Evolutionary conservation across 2,329 filamentous ascomycete species (phyloP).

Genomic region (Talaromyces sp.): DNA sequence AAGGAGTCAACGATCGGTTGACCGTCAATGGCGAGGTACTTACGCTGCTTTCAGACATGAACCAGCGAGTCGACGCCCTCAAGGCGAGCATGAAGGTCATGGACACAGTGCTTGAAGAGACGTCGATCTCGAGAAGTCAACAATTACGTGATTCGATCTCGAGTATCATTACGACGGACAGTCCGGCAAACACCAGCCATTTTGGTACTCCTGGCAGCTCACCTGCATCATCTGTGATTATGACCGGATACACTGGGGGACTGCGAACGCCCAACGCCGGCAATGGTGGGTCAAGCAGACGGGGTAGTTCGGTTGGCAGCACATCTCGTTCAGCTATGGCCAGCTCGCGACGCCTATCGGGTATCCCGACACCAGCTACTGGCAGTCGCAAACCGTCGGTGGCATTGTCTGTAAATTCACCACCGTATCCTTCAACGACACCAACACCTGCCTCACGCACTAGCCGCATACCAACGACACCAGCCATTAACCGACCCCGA

Average conservation of each 20-base stretch:
- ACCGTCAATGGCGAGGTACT: slow-evolving; percentile 96
- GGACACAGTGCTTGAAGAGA: slow-evolving; percentile 70
- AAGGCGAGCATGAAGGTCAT: slow-evolving; percentile 74
- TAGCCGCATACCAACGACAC: slow-evolving; percentile 42
- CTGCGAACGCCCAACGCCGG: slow-evolving; percentile 41
- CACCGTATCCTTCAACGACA: slow-evolving; percentile 37
- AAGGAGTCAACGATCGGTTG: slow-evolving; percentile 89
- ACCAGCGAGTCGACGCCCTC: slow-evolving; percentile 73
- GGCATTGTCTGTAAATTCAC: slow-evolving; percentile 28
- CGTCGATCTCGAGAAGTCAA: slow-evolving; percentile 60
- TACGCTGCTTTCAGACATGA: slow-evolving; percentile 78
- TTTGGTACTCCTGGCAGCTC: slow-evolving; percentile 70
- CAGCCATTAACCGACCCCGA: slow-evolving; percentile 57
- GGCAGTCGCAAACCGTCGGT: slow-evolving; percentile 37
- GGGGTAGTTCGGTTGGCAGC: slow-evolving; percentile 45
- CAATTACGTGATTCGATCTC: slow-evolving; percentile 89
- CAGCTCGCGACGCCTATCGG: slow-evolving; percentile 46
- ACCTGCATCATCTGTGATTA: slow-evolving; percentile 63
- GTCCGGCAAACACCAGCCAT: slow-evolving; percentile 66
- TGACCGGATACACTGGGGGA: slow-evolving; percentile 48
- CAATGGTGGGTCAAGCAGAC: slow-evolving; percentile 44
- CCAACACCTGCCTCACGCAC: slow-evolving; percentile 50
- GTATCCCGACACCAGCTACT: slow-evolving; percentile 22
- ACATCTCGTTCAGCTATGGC: slow-evolving; percentile 36
- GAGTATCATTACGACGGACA: slow-evolving; percentile 81